These are phyloP conservation scores for Chalaropsis thielavioides DNA, from an alignment of 2,329 filamentous ascomycete genomes.

Conservation along the genomic window DNA sequence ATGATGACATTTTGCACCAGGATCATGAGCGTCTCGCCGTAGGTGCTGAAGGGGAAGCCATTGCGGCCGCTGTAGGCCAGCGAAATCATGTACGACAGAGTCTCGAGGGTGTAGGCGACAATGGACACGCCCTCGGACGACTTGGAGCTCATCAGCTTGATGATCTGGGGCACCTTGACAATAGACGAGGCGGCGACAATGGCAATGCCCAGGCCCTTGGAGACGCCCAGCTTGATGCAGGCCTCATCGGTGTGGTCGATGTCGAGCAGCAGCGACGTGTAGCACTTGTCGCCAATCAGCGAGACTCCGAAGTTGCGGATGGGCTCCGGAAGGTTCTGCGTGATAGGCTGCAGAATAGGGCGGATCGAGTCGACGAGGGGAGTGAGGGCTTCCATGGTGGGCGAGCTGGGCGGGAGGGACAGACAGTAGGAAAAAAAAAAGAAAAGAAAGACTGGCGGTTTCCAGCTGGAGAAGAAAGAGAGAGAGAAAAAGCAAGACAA, in stretches of 20 bases:
- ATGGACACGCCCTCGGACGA: slow-evolving; percentile 78
- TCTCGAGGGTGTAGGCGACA: slow-evolving; percentile 86
- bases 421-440: not conserved
- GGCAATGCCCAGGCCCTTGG: slow-evolving; percentile 81
- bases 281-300: slow-evolving; percentile 72
- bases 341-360: slow-evolving; percentile 51
- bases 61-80: slow-evolving; percentile 87
- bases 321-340: slow-evolving; percentile 56
- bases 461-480: not conserved
- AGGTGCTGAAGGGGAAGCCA: slow-evolving; percentile 90
- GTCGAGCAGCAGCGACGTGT: slow-evolving; percentile 71
- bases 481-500: not conserved
- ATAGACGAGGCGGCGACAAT: slow-evolving; percentile 83
- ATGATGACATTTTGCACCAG: slow-evolving; percentile 86
- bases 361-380: slow-evolving; percentile 46
- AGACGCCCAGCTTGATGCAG: slow-evolving; percentile 80
- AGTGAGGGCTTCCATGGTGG: slow-evolving; percentile 16
- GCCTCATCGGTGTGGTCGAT: slow-evolving; percentile 61
- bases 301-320: slow-evolving; percentile 61
- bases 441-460: not conserved
- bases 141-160: slow-evolving; percentile 72
- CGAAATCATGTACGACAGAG: slow-evolving; percentile 69
- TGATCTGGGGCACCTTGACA: slow-evolving; percentile 92
- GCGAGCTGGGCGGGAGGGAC: not conserved
- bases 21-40: slow-evolving; percentile 86